Percentiles rank a stretch among this genome's conserved stretches.
Evolutionary conservation across 2,329 filamentous ascomycete species (phyloP).

Genomic region (Talaromyces islandicus): DNA sequence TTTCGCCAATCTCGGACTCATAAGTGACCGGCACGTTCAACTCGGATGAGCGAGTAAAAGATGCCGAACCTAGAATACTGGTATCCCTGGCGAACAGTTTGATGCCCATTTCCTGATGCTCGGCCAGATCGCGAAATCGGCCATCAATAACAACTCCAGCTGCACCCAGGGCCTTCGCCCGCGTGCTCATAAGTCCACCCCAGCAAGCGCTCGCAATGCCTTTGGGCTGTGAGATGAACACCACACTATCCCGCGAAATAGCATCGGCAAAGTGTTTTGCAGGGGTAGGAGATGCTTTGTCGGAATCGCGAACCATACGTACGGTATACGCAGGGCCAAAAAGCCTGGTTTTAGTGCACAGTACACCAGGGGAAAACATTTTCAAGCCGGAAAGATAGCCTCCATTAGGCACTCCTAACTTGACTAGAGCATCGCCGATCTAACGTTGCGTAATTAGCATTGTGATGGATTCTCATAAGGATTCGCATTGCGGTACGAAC

Average conservation of each 20-base stretch:
- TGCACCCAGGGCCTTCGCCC: constrained; percentile 28
- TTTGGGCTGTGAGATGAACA: constrained; percentile 33
- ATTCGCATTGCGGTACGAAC: constrained; percentile 8
- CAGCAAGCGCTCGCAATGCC: constrained; percentile 29
- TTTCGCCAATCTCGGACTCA: constrained; percentile 16
- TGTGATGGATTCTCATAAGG: background rate
- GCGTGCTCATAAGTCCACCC: constrained; percentile 35
- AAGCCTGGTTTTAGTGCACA: constrained; percentile 18
- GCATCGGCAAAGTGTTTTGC: constrained; percentile 30
- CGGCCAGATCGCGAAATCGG: constrained; percentile 30
- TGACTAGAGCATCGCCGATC: constrained; percentile 26
- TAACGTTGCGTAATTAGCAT: background rate
- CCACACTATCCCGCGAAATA: constrained; percentile 26
- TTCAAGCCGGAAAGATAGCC: constrained; percentile 29
- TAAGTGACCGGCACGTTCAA: constrained; percentile 30
- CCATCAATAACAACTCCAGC: constrained; percentile 36
- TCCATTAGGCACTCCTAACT: constrained; percentile 25
- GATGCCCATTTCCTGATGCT: constrained; percentile 23
- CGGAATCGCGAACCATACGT: constrained; percentile 26
- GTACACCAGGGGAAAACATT: constrained; percentile 23
- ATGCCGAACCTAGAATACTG: constrained; percentile 28
- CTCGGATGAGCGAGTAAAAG: constrained; percentile 28
- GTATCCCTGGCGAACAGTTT: constrained; percentile 27
- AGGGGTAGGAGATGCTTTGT: constrained; percentile 26
- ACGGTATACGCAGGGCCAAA: constrained; percentile 27